Percentiles rank a stretch among this genome's conserved stretches.
Evolutionary conservation across 2,329 filamentous ascomycete genomes (phyloP).

Genomic region (Coniella lustricola): DNA sequence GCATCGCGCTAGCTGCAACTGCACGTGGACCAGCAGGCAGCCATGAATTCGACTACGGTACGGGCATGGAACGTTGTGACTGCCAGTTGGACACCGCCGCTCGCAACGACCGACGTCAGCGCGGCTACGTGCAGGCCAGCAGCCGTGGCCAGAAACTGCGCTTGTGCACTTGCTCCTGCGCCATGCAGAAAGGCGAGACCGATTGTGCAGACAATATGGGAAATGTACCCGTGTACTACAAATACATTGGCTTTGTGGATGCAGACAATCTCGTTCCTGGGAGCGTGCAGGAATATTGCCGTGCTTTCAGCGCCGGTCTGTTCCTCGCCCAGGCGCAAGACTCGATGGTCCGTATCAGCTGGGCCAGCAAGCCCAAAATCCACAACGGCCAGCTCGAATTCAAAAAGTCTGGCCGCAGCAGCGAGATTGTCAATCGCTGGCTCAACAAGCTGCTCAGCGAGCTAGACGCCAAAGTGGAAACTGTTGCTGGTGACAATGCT

Average conservation of each 20-base stretch:
- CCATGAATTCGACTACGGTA: background rate
- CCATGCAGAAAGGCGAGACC: background rate
- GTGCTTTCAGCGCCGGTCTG: conserved; percentile 26
- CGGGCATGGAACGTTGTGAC: background rate
- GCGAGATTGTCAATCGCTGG: conserved; percentile 25
- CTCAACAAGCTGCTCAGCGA: conserved; percentile 22
- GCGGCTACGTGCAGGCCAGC: background rate
- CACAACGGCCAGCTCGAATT: conserved; percentile 21
- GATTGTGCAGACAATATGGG: background rate
- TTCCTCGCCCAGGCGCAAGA: conserved; percentile 19
- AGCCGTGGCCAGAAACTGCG: background rate
- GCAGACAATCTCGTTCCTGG: conserved; percentile 26
- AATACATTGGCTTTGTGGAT: conserved; percentile 28
- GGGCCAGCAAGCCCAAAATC: conserved; percentile 27
- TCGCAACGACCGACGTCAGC: background rate
- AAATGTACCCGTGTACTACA: conserved; percentile 8
- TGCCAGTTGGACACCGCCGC: background rate
- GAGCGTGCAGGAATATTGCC: conserved; percentile 27
- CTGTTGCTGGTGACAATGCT: background rate
- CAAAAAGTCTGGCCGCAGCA: conserved; percentile 24
- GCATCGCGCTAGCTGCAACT: conserved; percentile 23
- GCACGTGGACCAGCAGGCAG: conserved; percentile 4
- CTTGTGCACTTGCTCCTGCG: background rate
- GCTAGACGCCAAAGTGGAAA: conserved; percentile 7
- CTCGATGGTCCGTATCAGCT: conserved; percentile 27